A percentile compares a stretch with the other conserved stretches of the same genome.
Evolutionary conservation across 352 stramenopile genomes (phyloP).

Genomic region (Lagenidium sp.): DNA sequence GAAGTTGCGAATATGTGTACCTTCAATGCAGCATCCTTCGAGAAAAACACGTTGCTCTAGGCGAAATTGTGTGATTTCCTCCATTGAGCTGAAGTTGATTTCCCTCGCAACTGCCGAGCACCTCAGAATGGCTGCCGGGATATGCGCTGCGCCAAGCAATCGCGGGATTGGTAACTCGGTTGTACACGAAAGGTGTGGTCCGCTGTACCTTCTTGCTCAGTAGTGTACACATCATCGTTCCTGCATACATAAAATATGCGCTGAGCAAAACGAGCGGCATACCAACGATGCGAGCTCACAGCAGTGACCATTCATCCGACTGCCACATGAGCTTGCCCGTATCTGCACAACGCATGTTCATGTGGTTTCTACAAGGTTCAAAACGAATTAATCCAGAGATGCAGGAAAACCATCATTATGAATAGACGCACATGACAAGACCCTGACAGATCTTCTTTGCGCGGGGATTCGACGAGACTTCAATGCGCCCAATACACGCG

Average conservation of each 20-base stretch:
- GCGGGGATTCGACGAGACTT: conserved; percentile 56
- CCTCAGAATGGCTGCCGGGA: conserved; percentile 84
- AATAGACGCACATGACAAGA: conserved; percentile 44
- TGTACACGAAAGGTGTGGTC: background rate
- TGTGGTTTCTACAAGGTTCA: conserved; percentile 52
- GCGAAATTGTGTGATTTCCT: conserved; percentile 88
- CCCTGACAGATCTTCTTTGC: conserved; percentile 63
- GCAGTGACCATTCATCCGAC: conserved; percentile 57
- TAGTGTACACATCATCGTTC: conserved; percentile 53
- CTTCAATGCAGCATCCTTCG: conserved; percentile 86
- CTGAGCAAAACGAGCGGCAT: background rate
- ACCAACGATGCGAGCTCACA: background rate
- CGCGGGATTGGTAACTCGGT: background rate
- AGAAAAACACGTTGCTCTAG: conserved; percentile 91
- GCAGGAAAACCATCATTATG: background rate
- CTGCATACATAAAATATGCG: conserved; percentile 9
- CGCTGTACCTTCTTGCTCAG: conserved; percentile 77
- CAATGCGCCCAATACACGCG: conserved; percentile 40
- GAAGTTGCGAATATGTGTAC: too few relatives aligned
- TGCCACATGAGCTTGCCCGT: conserved; percentile 80
- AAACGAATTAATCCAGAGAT: background rate
- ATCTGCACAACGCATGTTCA: conserved; percentile 84
- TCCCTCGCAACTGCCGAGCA: conserved; percentile 88
- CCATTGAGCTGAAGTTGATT: conserved; percentile 89
- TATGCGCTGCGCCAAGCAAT: conserved; percentile 21